Percentiles rank a stretch among this genome's conserved stretches.
These are phyloP conservation scores for Sanghuangporus sanghuang DNA, from an alignment of 1,284 basidiomycete genomes.

Conservation along the genomic window DNA sequence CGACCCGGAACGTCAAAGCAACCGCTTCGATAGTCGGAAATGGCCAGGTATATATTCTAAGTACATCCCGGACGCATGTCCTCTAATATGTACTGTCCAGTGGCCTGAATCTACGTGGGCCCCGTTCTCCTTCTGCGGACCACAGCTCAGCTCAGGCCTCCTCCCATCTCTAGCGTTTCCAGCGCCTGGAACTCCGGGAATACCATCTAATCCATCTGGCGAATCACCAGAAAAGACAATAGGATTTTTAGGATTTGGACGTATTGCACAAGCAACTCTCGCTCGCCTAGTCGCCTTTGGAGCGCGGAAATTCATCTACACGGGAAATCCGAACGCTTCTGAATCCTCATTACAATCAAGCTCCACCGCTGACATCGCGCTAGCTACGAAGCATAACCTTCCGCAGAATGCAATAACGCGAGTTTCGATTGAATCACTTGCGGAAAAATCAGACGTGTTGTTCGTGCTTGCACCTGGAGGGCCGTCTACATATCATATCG, in stretches of 20 bases:
- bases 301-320: slow-evolving; percentile 65
- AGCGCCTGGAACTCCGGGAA: slow-evolving; percentile 29
- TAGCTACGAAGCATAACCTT: slow-evolving; percentile 45
- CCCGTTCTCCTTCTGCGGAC: slow-evolving; percentile 78
- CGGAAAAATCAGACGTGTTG: slow-evolving; percentile 71
- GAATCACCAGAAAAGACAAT: slow-evolving; percentile 32
- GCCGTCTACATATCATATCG: slow-evolving; percentile 62
- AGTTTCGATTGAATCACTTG: slow-evolving; percentile 65
- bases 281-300: slow-evolving; percentile 76
- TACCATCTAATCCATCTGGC: slow-evolving; percentile 33
- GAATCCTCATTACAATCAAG: slow-evolving; percentile 31
- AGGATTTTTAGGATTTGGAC: slow-evolving; percentile 92
- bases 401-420: slow-evolving; percentile 41
- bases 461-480: slow-evolving; percentile 85
- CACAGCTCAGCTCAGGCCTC: slow-evolving; percentile 55
- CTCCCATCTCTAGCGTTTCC: slow-evolving; percentile 35
- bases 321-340: slow-evolving; percentile 39
- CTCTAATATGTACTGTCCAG: slow-evolving; percentile 21
- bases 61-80: neutral
- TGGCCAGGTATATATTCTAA: slow-evolving; percentile 48
- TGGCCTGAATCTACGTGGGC: slow-evolving; percentile 72
- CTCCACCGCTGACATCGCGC: slow-evolving; percentile 46
- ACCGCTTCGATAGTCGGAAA: slow-evolving; percentile 61
- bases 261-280: slow-evolving; percentile 81
- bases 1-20: slow-evolving; percentile 70